Base-by-base conservation (phyloP, 768 basidiomycete genomes). In the Neoboletus subvelutipes region DNA sequence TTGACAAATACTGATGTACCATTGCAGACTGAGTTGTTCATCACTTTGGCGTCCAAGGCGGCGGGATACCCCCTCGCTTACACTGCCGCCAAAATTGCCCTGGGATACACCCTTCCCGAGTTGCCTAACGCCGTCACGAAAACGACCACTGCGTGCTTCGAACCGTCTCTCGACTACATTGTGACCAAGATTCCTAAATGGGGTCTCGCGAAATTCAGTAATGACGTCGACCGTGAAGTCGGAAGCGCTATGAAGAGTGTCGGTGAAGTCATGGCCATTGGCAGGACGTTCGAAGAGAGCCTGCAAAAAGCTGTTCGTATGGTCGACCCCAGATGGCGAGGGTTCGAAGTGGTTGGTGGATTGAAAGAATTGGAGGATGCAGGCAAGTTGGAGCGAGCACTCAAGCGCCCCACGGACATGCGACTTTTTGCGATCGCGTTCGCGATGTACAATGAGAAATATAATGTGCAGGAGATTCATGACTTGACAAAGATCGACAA, bases 171-270 rank as follows among this genome's bases (percentile, higher is more conserved):
- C 43, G 97, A 99, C 74, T 99, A 99, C 75, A 97, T 99, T 68
- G 97, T 99, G 58, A 97, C 94, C 48, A 99, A 99, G 77, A 98
- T 99, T 61, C 97, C 97, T 59, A 98, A 98, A 73, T 98, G 97
- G 96, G 97, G 98, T 76, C 79, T 99, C 54, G 94, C 95, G 62
- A 99, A 99, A 75, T 98, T 99, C 80, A 90, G 89, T 22, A 77
- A 87, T 39, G 92, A 96, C 67, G 97, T 98, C 56, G 87, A 96
- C 70, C 88, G 96, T 60, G 87, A 93, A 70, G 86, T 98, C 52
- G 97, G 96, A 26, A 98, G 95, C 3, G 85, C 96, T 18, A 98
- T 99, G 97, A 99, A 99, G 76, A 94, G 92, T 17, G 97, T 99
- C 53, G 97, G 97, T 53, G 97, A 99, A 74, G 96, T 99, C 69